phyloP scores from a whole-genome alignment of 1,139 yeast genomes.

The Hyphopichia wangnamkhiaoensis region DNA sequence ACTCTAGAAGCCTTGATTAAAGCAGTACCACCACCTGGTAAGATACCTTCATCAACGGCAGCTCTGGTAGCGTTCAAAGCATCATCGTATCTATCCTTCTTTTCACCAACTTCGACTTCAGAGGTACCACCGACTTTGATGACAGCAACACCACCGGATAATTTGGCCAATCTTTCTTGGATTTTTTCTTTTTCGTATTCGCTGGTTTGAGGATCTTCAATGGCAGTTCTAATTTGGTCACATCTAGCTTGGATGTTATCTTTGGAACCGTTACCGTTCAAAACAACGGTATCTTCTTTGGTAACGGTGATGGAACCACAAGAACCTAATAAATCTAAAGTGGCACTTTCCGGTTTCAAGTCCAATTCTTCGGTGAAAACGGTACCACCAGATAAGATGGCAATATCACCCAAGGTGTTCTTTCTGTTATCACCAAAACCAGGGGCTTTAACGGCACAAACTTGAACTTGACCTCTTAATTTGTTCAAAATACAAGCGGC shows the following conservation, averaged over 20 bases:
- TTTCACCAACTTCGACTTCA: slow-evolving; percentile 98
- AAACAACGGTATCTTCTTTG: slow-evolving; percentile 94
- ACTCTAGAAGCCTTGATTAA: slow-evolving; percentile 89
- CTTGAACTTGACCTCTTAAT: slow-evolving; percentile 98
- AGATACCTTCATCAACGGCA: slow-evolving; percentile 98
- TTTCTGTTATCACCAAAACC: slow-evolving; percentile 99
- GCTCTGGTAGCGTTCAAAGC: slow-evolving; percentile 99
- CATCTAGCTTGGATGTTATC: slow-evolving; percentile 87
- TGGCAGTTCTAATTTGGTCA: slow-evolving; percentile 90
- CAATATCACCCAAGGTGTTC: slow-evolving; percentile 96
- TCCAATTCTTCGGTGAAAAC: slow-evolving; percentile 98
- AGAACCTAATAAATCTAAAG: slow-evolving; percentile 87
- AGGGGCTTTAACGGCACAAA: slow-evolving; percentile 98
- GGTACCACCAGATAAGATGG: slow-evolving; percentile 95
- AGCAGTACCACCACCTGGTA: slow-evolving; percentile 99
- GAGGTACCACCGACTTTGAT: slow-evolving; percentile 97
- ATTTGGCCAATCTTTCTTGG: slow-evolving; percentile 97
- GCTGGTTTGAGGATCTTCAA: slow-evolving; percentile 71
- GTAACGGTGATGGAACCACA: slow-evolving; percentile 93
- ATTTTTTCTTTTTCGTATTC: slow-evolving; percentile 97
- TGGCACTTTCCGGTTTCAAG: slow-evolving; percentile 95
- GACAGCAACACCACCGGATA: slow-evolving; percentile 99
- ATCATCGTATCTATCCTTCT: slow-evolving; percentile 99
- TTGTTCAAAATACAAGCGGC: slow-evolving; percentile 99
- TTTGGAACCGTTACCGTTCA: slow-evolving; percentile 95